A percentile compares a stretch with the other conserved stretches of the same genome.
phyloP scores from a whole-genome alignment of 805 yeast genomes.

The Kodamaea sagamina region DNA sequence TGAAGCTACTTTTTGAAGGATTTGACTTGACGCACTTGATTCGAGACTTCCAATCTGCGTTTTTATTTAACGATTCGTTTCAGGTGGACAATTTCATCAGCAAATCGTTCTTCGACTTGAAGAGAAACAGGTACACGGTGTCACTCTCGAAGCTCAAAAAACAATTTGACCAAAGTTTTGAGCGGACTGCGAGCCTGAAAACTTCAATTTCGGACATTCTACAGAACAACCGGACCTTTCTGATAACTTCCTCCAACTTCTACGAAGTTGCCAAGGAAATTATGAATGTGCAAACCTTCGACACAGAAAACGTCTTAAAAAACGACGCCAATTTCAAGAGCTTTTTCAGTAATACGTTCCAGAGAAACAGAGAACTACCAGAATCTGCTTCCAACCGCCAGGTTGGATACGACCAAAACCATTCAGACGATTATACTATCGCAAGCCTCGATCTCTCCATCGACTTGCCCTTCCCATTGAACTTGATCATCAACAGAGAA shows the following conservation, averaged over 20 bases:
- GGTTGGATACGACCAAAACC: conserved; percentile 13
- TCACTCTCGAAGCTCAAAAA: conserved; percentile 32
- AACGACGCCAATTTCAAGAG: conserved; percentile 46
- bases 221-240: conserved; percentile 25
- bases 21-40: conserved; percentile 54
- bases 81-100: conserved; percentile 56
- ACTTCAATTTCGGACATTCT: conserved; percentile 83
- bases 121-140: conserved; percentile 38
- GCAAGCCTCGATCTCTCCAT: conserved; percentile 57
- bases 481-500: conserved; percentile 69
- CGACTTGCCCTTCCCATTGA: conserved; percentile 83
- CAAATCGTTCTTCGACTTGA: conserved; percentile 52
- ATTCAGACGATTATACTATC: conserved; percentile 40
- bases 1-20: conserved; percentile 60
- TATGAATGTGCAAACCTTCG: conserved; percentile 50
- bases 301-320: conserved; percentile 27
- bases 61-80: conserved; percentile 54
- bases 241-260: conserved; percentile 48
- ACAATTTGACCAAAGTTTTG: conserved; percentile 23
- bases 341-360: conserved; percentile 46
- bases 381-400: conserved; percentile 10
- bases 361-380: conserved; percentile 12
- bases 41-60: conserved; percentile 54
- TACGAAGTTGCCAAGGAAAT: conserved; percentile 50
- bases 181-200: conserved; percentile 43